Conservation (phyloP, 2,329 filamentous ascomycete species). For the Ceratocystis lukuohia region DNA sequence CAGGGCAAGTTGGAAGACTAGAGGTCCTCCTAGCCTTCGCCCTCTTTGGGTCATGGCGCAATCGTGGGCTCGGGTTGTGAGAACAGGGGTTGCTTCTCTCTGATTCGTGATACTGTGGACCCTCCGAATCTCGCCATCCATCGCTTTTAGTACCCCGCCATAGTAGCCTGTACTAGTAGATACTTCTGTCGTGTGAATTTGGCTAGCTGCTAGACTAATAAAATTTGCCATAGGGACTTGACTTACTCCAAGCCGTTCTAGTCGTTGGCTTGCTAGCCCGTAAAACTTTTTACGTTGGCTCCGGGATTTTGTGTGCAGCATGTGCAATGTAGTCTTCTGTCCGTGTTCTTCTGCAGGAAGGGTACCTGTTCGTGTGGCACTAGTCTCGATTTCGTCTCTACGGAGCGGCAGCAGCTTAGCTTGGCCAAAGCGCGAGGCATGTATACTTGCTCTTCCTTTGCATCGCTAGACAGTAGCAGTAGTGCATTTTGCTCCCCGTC, state of each 20-base stretch:
- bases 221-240: not conserved
- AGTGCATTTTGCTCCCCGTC: not conserved
- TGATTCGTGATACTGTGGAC: not conserved
- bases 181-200: not conserved
- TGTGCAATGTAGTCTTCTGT: not conserved
- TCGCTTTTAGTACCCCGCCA: not conserved
- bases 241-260: not conserved
- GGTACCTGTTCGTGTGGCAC: not conserved
- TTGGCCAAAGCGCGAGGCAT: not conserved
- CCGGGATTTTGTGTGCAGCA: not conserved
- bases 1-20: not conserved
- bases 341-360: not conserved
- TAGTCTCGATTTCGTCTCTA: not conserved
- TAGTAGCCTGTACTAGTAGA: not conserved
- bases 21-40: not conserved
- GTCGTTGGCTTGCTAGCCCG: not conserved
- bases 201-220: not conserved
- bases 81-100: not conserved
- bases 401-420: not conserved
- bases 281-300: not conserved
- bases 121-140: slow-evolving; percentile 4
- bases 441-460: not conserved
- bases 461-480: not conserved
- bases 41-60: slow-evolving; percentile 3
- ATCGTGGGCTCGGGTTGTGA: not conserved